Conservation (phyloP, 2,329 filamentous ascomycete species). For the Leptographium flavum region DNA sequence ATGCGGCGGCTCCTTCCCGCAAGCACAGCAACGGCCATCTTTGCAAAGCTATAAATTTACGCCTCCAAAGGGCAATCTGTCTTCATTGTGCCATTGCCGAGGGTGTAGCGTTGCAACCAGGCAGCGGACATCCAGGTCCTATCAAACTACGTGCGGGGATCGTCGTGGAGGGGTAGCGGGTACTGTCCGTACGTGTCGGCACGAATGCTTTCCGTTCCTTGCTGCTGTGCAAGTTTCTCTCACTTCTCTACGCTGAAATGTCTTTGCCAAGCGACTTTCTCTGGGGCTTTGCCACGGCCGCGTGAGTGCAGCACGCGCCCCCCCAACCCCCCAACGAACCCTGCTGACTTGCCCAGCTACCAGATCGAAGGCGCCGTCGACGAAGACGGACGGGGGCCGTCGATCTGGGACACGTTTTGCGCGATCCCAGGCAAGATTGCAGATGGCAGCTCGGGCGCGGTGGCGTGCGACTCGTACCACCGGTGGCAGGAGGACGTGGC, state of each 20-base stretch:
- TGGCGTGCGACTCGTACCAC: constrained; percentile 81
- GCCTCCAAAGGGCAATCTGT: too few species aligned
- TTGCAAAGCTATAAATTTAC: too few species aligned
- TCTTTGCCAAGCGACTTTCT: constrained; percentile 55
- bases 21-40: too few species aligned
- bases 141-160: too few species aligned
- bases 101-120: too few species aligned
- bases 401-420: constrained; percentile 88
- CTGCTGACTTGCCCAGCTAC: constrained; percentile 40
- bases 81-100: too few species aligned
- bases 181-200: too few species aligned
- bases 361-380: constrained; percentile 69
- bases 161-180: too few species aligned
- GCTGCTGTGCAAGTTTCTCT: too few species aligned
- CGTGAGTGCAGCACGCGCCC: constrained; percentile 29
- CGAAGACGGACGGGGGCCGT: constrained; percentile 64
- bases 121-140: too few species aligned
- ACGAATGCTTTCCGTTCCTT: too few species aligned
- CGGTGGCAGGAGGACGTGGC: constrained; percentile 62
- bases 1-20: neutral
- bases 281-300: constrained; percentile 70
- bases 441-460: constrained; percentile 57
- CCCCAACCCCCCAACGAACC: neutral
- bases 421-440: constrained; percentile 70
- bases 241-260: too few species aligned